Evolutionary conservation across 805 yeast species (phyloP).

Genomic region (Pichia membranifaciens): DNA sequence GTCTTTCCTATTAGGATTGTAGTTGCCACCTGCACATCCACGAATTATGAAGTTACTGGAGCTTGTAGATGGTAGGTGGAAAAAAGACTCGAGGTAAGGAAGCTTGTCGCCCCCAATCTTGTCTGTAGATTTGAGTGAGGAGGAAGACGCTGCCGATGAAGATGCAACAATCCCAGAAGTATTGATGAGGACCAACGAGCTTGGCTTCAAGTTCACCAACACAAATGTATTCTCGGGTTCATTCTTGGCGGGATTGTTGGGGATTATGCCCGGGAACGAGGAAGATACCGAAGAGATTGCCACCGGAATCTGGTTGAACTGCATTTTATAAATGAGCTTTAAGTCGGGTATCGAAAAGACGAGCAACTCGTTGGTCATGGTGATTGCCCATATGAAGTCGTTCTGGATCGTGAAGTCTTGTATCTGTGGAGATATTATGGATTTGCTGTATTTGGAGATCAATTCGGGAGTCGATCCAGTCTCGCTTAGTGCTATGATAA

Average conservation of each 20-base stretch:
- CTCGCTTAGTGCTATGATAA: slow-evolving; percentile 3
- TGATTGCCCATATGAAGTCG: slow-evolving; percentile 13
- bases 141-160: background rate
- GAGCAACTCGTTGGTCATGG: slow-evolving; percentile 11
- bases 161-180: slow-evolving; percentile 5
- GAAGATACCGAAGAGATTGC: slow-evolving; percentile 10
- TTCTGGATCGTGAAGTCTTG: slow-evolving; percentile 14
- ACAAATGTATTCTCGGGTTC: slow-evolving; percentile 5
- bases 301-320: slow-evolving; percentile 10
- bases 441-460: slow-evolving; percentile 1
- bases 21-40: slow-evolving; percentile 15
- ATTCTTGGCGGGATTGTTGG: background rate
- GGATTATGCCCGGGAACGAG: slow-evolving; percentile 6
- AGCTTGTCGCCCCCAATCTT: slow-evolving; percentile 1
- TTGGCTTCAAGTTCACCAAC: slow-evolving; percentile 13
- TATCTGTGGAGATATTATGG: slow-evolving; percentile 14
- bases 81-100: slow-evolving; percentile 15
- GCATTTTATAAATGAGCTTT: slow-evolving; percentile 8
- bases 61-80: slow-evolving; percentile 11
- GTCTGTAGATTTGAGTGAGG: background rate
- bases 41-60: slow-evolving; percentile 13
- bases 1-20: background rate
- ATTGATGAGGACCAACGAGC: slow-evolving; percentile 11
- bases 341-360: slow-evolving; percentile 13
- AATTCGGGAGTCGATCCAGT: slow-evolving; percentile 1